A percentile compares a stretch with the other conserved stretches of the same genome.
Conservation (phyloP, 1,284 basidiomycete species). For the Lentinus polychrous region DNA sequence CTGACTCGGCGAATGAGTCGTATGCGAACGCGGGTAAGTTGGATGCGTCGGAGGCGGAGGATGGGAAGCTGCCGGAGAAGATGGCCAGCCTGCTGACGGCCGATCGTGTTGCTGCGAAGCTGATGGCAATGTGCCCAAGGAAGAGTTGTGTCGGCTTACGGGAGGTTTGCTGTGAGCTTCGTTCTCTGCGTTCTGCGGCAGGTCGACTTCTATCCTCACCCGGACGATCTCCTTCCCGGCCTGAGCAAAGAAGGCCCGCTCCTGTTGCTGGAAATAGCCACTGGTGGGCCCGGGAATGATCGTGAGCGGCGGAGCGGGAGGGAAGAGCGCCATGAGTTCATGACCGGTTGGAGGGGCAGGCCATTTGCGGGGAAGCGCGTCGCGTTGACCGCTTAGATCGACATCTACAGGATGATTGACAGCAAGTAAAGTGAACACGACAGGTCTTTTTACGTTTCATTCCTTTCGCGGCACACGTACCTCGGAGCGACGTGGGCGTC, state of each 20-base stretch:
- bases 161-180: neutral
- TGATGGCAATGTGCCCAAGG: neutral
- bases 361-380: slow-evolving; percentile 43
- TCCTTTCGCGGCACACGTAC: slow-evolving; percentile 30
- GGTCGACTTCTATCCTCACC: slow-evolving; percentile 59
- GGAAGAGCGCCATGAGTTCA: slow-evolving; percentile 76
- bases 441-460: too few relatives aligned
- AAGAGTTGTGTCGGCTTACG: neutral
- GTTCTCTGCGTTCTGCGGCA: slow-evolving; percentile 13
- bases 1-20: neutral
- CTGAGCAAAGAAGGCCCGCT: slow-evolving; percentile 69
- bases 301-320: slow-evolving; percentile 53
- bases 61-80: neutral
- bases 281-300: slow-evolving; percentile 55
- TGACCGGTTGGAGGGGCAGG: slow-evolving; percentile 71
- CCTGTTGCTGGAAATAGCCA: slow-evolving; percentile 63
- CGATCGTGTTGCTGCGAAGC: too few relatives aligned
- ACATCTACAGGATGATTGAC: slow-evolving; percentile 35
- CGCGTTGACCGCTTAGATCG: slow-evolving; percentile 44
- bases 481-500: slow-evolving; percentile 38
- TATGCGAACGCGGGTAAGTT: neutral
- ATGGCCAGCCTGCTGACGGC: too few relatives aligned
- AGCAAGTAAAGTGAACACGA: too few relatives aligned
- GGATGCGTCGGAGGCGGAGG: neutral
- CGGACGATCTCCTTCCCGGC: slow-evolving; percentile 69